Conservation (phyloP, 23 red algal genomes). For the Gracilaria caudata region DNA sequence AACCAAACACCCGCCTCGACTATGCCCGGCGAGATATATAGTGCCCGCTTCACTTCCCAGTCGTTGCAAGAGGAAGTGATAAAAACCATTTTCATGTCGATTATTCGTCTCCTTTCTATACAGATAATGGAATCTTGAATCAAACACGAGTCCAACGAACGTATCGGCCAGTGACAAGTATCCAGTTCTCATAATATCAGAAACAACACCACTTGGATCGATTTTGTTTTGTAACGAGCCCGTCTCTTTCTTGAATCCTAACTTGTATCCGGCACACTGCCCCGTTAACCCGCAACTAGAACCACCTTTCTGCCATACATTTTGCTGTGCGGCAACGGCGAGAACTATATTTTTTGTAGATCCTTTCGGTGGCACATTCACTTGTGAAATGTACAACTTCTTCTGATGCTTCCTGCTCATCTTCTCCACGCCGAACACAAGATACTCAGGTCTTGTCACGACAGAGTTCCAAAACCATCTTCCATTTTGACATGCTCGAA, state of each 20-base stretch:
- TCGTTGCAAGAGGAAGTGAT: not conserved
- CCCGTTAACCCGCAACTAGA: not conserved
- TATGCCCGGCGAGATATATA: constrained; percentile 26
- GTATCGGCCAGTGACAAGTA: constrained; percentile 9
- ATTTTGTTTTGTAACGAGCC: not conserved
- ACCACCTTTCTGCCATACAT: not conserved
- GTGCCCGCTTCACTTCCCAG: not conserved
- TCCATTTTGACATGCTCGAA: not conserved
- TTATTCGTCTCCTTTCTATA: not conserved
- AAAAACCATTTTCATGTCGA: not conserved
- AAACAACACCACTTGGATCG: not conserved
- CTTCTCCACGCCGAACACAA: not conserved
- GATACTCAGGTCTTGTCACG: not conserved
- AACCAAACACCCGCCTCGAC: constrained; percentile 13
- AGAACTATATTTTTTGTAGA: not conserved
- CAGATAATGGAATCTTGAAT: constrained; percentile 8
- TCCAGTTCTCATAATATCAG: not conserved
- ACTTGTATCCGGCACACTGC: not conserved
- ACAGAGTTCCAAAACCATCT: not conserved
- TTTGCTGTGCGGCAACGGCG: constrained; percentile 6
- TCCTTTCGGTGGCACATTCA: not conserved
- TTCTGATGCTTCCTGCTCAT: constrained; percentile 21
- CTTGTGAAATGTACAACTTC: constrained; percentile 6
- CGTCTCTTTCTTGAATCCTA: not conserved
- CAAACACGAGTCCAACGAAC: constrained; percentile 17